Evolutionary conservation across 31 red algal genomes (phyloP), one percentile per base, ranked within the genome.

Genomic region (Odonthalia washingtoniensis): DNA sequence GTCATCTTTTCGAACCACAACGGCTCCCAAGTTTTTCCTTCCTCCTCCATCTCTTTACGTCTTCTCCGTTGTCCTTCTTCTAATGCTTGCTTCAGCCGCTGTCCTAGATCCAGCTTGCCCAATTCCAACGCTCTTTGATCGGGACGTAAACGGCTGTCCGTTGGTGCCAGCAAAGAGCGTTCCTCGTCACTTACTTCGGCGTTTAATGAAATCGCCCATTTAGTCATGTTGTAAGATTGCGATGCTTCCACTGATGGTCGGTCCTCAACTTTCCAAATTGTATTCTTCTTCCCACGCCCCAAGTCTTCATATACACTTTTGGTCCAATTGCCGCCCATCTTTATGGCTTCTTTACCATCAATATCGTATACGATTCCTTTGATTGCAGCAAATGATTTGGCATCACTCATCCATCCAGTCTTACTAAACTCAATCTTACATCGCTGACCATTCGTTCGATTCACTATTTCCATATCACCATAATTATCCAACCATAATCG

Each of bases 401-500:
- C 57, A 60, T 94, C 88, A 65, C 82, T 81, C 82, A 94, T 88
- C 95, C 91, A 94, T 5, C 96, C 94, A 5, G 90, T 91, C 81
- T 98, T 98, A 69, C 44, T 70, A 32, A 98, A 91, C 39, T 91
- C 89, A 46, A 96, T 89, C 61, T 90, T 60, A 86, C 88, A 89
- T 75, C 75, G 74, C 38, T 83, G 80, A 62, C 96, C 90, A 43
- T 92, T 94, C 5, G 79, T 80, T 37, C 81, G 81, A 69, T 98
- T 94, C 46, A 85, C 82, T 30, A 98, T 80, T 46, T 94, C 93
- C 91, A 98, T 87, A 35, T 95, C 87, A 41, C 96, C 96, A 42
- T 96, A 98, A 62, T 98, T 98, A 70, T 98, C 94, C 17, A 99
- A 80, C 97, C 97, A 99, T 85, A 99, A 86, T 57, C 80, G 46